A percentile compares a stretch with the other conserved stretches of the same genome.
phyloP scores from a whole-genome alignment of 2,329 filamentous ascomycete species.

The Neopestalotiopsis clavispora region DNA sequence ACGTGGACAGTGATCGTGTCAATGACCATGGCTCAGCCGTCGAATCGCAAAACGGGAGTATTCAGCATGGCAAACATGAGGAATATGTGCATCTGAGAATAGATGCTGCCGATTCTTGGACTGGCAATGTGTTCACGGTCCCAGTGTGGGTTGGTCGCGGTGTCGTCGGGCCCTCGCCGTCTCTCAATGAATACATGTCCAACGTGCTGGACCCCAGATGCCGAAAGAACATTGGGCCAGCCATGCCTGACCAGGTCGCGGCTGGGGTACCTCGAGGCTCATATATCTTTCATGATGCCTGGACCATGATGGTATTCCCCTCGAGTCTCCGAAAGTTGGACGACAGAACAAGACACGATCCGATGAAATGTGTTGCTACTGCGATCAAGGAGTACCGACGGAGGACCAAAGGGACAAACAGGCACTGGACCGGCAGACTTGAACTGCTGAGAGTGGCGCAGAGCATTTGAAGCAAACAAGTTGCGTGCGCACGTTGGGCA shows the following conservation, averaged over 20 bases:
- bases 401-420: constrained; percentile 29
- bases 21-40: background rate
- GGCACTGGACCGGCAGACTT: constrained; percentile 35
- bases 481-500: background rate
- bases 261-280: constrained; percentile 53
- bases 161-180: constrained; percentile 31
- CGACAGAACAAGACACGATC: constrained; percentile 17
- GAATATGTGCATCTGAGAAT: constrained; percentile 34
- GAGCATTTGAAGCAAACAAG: background rate
- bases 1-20: background rate
- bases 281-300: constrained; percentile 56
- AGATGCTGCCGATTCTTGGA: constrained; percentile 33
- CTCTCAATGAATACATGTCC: constrained; percentile 53
- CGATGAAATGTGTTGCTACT: constrained; percentile 32
- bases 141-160: constrained; percentile 54
- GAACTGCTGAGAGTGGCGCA: constrained; percentile 29
- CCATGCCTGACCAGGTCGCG: constrained; percentile 52
- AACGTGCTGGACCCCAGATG: constrained; percentile 44
- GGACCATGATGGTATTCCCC: constrained; percentile 53
- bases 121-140: constrained; percentile 33
- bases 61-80: constrained; percentile 25
- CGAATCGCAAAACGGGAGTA: background rate
- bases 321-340: constrained; percentile 22
- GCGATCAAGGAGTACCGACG: constrained; percentile 36
- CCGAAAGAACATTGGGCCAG: constrained; percentile 46